Evolutionary conservation across 164 flowering plant species (phyloP).

Genomic region (Vitis rupestris): DNA sequence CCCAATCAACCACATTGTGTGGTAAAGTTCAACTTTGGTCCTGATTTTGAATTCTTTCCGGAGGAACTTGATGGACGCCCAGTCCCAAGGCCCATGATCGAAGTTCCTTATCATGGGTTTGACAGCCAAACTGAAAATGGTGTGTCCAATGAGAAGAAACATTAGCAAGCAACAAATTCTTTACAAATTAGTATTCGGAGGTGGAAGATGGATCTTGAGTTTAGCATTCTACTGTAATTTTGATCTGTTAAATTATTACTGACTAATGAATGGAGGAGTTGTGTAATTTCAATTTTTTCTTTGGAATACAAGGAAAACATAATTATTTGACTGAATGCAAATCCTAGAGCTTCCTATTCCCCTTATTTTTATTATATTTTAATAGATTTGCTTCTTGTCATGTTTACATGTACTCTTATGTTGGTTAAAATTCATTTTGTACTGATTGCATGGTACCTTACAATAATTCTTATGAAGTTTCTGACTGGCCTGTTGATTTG

Average conservation of each 20-base stretch:
- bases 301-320: background rate
- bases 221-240: conserved; percentile 14
- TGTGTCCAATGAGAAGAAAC: conserved; percentile 36
- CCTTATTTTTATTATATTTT: too few relatives aligned
- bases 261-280: background rate
- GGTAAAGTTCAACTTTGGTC: conserved; percentile 95
- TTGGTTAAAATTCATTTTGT: too few relatives aligned
- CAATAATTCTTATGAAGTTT: too few relatives aligned
- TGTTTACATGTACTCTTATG: too few relatives aligned
- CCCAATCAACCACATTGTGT: conserved; percentile 86
- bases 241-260: conserved; percentile 2
- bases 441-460: too few relatives aligned
- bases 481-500: too few relatives aligned
- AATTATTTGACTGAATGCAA: background rate
- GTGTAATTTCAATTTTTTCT: conserved; percentile 6
- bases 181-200: background rate
- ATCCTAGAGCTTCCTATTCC: background rate
- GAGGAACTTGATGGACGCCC: conserved; percentile 69
- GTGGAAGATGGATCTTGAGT: conserved; percentile 4
- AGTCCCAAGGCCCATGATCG: conserved; percentile 77
- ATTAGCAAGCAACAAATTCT: too few relatives aligned
- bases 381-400: too few relatives aligned
- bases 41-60: conserved; percentile 86
- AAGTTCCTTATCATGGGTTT: conserved; percentile 80
- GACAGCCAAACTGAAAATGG: conserved; percentile 63